These are phyloP conservation scores for Serendipita sp. DNA, from an alignment of 768 basidiomycete species.

Conservation along the genomic window DNA sequence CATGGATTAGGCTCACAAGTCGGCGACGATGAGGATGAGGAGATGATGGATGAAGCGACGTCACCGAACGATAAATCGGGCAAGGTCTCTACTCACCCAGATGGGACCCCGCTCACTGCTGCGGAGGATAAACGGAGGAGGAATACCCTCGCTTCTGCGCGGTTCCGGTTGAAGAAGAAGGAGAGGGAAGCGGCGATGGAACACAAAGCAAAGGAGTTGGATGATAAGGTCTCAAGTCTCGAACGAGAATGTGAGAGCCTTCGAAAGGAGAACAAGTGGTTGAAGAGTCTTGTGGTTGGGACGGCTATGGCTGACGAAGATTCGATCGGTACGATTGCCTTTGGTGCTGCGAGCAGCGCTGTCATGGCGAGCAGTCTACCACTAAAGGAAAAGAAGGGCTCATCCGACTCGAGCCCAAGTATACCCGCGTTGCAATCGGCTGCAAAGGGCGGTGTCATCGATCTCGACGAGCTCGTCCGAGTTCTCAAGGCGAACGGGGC, in stretches of 20 bases:
- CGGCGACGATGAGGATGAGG: slow-evolving; percentile 18
- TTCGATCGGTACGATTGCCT: background rate
- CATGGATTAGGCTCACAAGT: slow-evolving; percentile 14
- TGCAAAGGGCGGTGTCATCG: background rate
- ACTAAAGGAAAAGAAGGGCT: background rate
- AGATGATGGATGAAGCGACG: slow-evolving; percentile 7
- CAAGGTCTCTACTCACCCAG: background rate
- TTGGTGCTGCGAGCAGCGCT: background rate
- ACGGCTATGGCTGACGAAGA: background rate
- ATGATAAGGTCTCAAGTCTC: slow-evolving; percentile 58
- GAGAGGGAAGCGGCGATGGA: slow-evolving; percentile 85
- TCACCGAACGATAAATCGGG: slow-evolving; percentile 11
- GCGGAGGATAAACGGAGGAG: slow-evolving; percentile 84
- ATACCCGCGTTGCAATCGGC: too few relatives aligned
- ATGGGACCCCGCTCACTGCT: slow-evolving; percentile 26
- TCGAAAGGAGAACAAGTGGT: slow-evolving; percentile 80
- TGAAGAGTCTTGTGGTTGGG: slow-evolving; percentile 45
- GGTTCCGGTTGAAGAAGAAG: slow-evolving; percentile 92
- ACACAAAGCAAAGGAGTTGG: slow-evolving; percentile 68
- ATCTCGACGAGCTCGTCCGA: background rate
- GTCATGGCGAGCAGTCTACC: background rate
- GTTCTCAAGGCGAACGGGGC: background rate
- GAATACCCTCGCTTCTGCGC: slow-evolving; percentile 85
- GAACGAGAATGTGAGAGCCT: slow-evolving; percentile 85
- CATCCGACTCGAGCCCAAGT: too few relatives aligned